These are phyloP conservation scores for Phytopythium vexans DNA, from an alignment of 352 stramenopile species.

Conservation along the genomic window DNA sequence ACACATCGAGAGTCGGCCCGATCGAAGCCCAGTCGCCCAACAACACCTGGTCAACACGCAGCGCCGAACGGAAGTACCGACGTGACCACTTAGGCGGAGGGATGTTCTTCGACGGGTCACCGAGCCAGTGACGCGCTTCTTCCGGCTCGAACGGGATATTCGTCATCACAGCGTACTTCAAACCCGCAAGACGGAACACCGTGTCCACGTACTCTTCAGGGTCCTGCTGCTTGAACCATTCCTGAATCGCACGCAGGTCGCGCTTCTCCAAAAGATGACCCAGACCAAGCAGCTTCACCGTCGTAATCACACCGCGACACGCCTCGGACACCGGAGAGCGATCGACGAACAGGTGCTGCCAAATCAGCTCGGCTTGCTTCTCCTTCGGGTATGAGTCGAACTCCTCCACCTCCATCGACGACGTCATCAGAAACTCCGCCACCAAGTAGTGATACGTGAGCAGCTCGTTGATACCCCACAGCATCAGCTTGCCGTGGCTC, in stretches of 20 bases:
- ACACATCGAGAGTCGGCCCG: slow-evolving; percentile 46
- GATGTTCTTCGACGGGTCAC: slow-evolving; percentile 31
- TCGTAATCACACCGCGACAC: slow-evolving; percentile 89
- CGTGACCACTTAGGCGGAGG: slow-evolving; percentile 46
- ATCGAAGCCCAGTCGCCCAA: slow-evolving; percentile 83
- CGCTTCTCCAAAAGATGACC: slow-evolving; percentile 49
- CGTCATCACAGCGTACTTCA: slow-evolving; percentile 94
- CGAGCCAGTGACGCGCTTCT: slow-evolving; percentile 57
- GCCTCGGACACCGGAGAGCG: slow-evolving; percentile 88
- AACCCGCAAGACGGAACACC: slow-evolving; percentile 67
- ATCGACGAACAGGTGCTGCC: slow-evolving; percentile 89
- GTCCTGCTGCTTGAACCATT: slow-evolving; percentile 79
- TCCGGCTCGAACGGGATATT: slow-evolving; percentile 90
- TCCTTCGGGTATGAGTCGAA: slow-evolving; percentile 83
- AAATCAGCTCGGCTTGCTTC: slow-evolving; percentile 86
- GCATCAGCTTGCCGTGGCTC: slow-evolving; percentile 87
- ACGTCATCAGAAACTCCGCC: slow-evolving; percentile 91
- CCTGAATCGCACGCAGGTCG: slow-evolving; percentile 81
- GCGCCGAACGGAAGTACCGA: slow-evolving; percentile 84
- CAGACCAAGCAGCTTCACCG: slow-evolving; percentile 77
- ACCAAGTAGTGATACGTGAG: slow-evolving; percentile 96
- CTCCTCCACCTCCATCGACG: slow-evolving; percentile 59
- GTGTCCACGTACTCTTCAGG: slow-evolving; percentile 65
- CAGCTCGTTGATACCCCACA: slow-evolving; percentile 93
- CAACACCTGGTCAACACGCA: slow-evolving; percentile 91